Base-by-base conservation (phyloP, 1,139 yeast genomes). In the Geotrichum restrictum region DNA sequence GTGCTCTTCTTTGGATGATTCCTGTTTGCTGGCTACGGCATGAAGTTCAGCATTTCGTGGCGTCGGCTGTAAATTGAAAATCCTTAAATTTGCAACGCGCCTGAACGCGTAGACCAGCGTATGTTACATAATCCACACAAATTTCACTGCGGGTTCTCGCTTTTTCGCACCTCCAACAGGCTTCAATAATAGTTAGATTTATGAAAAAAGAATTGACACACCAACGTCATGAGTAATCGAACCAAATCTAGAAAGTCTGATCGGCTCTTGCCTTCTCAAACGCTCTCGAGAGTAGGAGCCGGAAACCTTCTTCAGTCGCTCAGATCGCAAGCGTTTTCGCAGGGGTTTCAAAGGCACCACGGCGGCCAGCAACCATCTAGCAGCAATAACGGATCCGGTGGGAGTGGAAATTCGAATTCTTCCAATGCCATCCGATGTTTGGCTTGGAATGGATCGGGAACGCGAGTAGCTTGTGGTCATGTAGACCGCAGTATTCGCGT, bases 371-470 rank as follows among this genome's bases (percentile, higher is more conserved):
- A 40, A 18, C 22, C 44, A 3, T 22, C 32, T 6, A 18, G 38
- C 38, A 19, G 18, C 11, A 13, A 14, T n/a, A 13, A n/a, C 16
- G 38, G 38, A 7, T 11, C 24, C 13, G 40, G 40, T 16, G 36
- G 36, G 6, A 27, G 11, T 21, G 37, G 43, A 14, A 29, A 32
- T 14, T 29, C n/a, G 19, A 39, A 22, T 40, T 22, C 36, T 18
- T 24, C 42, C 33, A 41, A 37, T 22, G 37, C 45, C 8, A 48
- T 52, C 13, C 16, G 49, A 21, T 52, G 55, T 36, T 8, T 61
- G 19, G 55, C 55, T 10, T 66, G 66, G 64, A 66, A 66, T 50
- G 62, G 61, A 29, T 49, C 57, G 3, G 69, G 69, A 1, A 55
- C 63, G 7, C 56, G 60, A 33, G 45, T 66, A 4, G 66, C 67